Evolutionary conservation across 2,329 filamentous ascomycete species (phyloP).

Genomic region (Diaporthe nobilis): DNA sequence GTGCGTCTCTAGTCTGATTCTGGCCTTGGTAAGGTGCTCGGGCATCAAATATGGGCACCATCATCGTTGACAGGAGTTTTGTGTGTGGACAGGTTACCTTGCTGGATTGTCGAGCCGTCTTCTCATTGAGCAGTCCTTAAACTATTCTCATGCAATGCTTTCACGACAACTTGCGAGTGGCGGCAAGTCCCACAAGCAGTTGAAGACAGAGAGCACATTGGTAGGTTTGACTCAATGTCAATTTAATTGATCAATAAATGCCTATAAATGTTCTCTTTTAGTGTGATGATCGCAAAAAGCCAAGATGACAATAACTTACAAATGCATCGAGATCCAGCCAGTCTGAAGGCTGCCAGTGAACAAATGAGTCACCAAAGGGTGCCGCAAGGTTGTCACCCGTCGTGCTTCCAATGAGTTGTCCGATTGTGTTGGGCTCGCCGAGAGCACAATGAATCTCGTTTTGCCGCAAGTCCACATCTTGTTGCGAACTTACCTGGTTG

Average conservation of each 20-base stretch:
- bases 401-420: neutral
- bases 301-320: neutral
- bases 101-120: too few species aligned
- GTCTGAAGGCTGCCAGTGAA: constrained; percentile 4
- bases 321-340: neutral
- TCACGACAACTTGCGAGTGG: too few species aligned
- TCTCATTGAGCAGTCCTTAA: too few species aligned
- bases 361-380: neutral
- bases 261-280: neutral
- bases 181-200: too few species aligned
- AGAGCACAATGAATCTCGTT: neutral
- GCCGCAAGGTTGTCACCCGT: neutral
- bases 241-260: neutral
- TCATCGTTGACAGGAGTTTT: too few species aligned
- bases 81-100: too few species aligned
- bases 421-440: neutral
- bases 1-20: neutral
- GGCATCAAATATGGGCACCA: too few species aligned
- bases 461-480: neutral
- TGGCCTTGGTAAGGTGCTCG: too few species aligned
- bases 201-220: too few species aligned
- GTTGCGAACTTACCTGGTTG: neutral
- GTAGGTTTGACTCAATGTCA: neutral
- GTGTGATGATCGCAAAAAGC: neutral
- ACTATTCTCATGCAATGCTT: too few species aligned